These are phyloP conservation scores for Saturnispora zaruensis DNA, from an alignment of 805 yeast species.

Conservation along the genomic window DNA sequence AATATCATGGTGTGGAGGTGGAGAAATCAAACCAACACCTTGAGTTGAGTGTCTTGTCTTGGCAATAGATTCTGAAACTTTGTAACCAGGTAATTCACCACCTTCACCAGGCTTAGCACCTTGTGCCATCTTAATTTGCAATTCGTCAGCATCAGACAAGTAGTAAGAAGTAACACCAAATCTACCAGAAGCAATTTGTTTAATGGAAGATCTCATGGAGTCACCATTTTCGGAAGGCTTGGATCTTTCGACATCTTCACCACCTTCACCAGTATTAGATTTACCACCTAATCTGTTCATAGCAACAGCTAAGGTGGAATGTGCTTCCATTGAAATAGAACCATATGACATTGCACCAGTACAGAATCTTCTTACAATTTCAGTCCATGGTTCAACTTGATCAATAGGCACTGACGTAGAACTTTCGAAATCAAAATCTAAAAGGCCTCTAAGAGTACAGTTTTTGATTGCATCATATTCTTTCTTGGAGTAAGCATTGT, in stretches of 20 bases:
- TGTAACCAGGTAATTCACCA: slow-evolving; percentile 95
- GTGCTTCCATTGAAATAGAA: slow-evolving; percentile 97
- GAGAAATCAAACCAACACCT: slow-evolving; percentile 94
- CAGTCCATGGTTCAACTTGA: slow-evolving; percentile 99
- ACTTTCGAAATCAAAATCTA: slow-evolving; percentile 76
- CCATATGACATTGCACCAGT: slow-evolving; percentile 99
- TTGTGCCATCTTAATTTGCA: slow-evolving; percentile 97
- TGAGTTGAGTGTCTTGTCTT: slow-evolving; percentile 95
- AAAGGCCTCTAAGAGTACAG: slow-evolving; percentile 89
- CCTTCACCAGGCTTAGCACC: slow-evolving; percentile 99
- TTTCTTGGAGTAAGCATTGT: slow-evolving; percentile 79
- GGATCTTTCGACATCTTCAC: slow-evolving; percentile 93
- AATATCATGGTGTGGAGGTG: slow-evolving; percentile 98
- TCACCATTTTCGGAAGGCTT: slow-evolving; percentile 77
- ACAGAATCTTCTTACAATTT: slow-evolving; percentile 90
- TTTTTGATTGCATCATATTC: slow-evolving; percentile 87
- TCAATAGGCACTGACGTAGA: slow-evolving; percentile 81
- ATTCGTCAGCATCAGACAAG: slow-evolving; percentile 92
- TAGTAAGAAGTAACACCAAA: slow-evolving; percentile 96
- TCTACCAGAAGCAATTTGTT: slow-evolving; percentile 96
- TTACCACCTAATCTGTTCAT: slow-evolving; percentile 98
- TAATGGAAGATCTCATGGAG: slow-evolving; percentile 97
- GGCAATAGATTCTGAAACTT: slow-evolving; percentile 81
- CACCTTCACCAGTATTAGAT: slow-evolving; percentile 99
- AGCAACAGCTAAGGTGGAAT: slow-evolving; percentile 94